A percentile compares a stretch with the other conserved stretches of the same genome.
phyloP scores from a whole-genome alignment of 2,329 filamentous ascomycete genomes.

The Diaporthe capsici region DNA sequence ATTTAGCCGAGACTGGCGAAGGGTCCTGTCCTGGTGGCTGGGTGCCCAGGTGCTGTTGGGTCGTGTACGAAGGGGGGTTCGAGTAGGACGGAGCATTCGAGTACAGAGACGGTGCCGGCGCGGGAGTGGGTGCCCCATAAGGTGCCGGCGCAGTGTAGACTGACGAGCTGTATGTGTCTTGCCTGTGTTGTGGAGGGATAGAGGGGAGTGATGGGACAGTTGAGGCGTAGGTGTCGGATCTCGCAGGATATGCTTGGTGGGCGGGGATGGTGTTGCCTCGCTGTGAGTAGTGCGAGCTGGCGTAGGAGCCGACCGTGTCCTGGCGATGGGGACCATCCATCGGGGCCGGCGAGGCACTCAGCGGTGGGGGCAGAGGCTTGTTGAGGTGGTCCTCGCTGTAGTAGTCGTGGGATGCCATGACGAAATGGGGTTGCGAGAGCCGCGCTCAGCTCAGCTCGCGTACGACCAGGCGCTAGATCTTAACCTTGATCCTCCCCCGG shows the following conservation, averaged over 20 bases:
- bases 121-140: conserved; percentile 58
- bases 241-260: conserved; percentile 38
- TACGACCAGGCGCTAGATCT: conserved; percentile 23
- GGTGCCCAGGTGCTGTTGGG: conserved; percentile 52
- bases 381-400: conserved; percentile 57
- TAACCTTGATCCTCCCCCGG: conserved; percentile 1
- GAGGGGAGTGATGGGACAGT: conserved; percentile 27
- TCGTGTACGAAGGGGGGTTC: conserved; percentile 51
- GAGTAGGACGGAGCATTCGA: conserved; percentile 49
- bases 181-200: conserved; percentile 34
- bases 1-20: conserved; percentile 41
- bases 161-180: conserved; percentile 39
- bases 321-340: conserved; percentile 39
- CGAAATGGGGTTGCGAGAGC: conserved; percentile 45
- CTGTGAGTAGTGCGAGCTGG: conserved; percentile 49
- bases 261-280: conserved; percentile 53
- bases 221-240: conserved; percentile 35
- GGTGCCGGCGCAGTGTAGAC: conserved; percentile 53
- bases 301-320: conserved; percentile 30
- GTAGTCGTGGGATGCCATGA: conserved; percentile 77
- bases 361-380: conserved; percentile 40
- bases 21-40: conserved; percentile 43
- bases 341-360: conserved; percentile 39
- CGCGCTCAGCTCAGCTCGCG: conserved; percentile 39
- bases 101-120: conserved; percentile 50